Base-by-base conservation (phyloP, 1,284 basidiomycete genomes). In the Cryptococcus sp. region DNA sequence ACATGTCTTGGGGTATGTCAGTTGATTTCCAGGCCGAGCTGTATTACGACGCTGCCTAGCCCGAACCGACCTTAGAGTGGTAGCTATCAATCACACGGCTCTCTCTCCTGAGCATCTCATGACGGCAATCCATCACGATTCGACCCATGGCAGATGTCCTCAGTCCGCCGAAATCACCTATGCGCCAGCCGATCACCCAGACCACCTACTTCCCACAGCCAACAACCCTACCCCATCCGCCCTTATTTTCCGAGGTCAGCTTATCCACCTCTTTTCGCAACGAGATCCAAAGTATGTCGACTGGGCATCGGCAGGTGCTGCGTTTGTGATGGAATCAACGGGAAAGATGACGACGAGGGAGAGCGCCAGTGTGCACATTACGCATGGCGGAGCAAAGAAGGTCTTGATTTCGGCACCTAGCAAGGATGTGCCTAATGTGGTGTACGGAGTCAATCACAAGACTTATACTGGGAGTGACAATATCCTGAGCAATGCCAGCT, bases 21-120 rank as follows among this genome's bases (percentile, higher is more conserved):
- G n/a, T 31, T 18, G 13, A 14, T 18, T 22, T 4, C 9, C 50
- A 66, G 62, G 66, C 32, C 64, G 67, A 24, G 67, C 66, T 7
- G 54, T 64, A 40, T 66, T 68, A 62, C 62, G 61, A 19, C 59
- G 57, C 41, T 50, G 57, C 43, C 57, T 65, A 14, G 50, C 36
- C 41, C 70, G 73, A 9, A 48, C 56, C 37, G 68, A 72, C 52
- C 50, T 70, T 31, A 43, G 49, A 24, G 51, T 76, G 46, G 73
- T 74, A 10, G 74, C 74, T 13, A 69, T 77, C 57, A 77, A 77
- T 55, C 76, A 77, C 60, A 77, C 75, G 2, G 74, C 73, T 1
- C 66, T 71, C 7, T 67, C 67, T 4, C 49, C 70, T 36, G 72
- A 73, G 45, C 63, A 74, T 52, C 69, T 73, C 34, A 60, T 75